Evolutionary conservation across 208 protist genomes (phyloP).

Genomic region (Ichthyophonus hoferi): DNA sequence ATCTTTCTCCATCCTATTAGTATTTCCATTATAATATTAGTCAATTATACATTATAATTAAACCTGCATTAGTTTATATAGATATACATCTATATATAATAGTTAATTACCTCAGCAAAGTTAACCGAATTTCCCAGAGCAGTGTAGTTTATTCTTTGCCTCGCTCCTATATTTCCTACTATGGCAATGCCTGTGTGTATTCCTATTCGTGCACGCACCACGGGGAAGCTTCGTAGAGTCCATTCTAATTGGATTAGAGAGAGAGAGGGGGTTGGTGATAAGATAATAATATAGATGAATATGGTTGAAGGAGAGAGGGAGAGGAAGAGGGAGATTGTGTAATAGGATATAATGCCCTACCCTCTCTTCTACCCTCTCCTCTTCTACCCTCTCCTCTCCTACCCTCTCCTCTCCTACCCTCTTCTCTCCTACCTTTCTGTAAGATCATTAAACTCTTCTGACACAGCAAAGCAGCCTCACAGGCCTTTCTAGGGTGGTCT

Average conservation of each 20-base stretch:
- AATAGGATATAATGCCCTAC: too few relatives aligned
- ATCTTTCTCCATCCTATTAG: background rate
- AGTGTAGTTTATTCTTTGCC: conserved; percentile 1
- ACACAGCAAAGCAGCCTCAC: conserved; percentile 11
- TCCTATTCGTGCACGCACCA: conserved; percentile 33
- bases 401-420: background rate
- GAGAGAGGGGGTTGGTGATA: too few relatives aligned
- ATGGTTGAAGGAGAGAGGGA: too few relatives aligned
- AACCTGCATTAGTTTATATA: background rate
- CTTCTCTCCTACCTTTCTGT: background rate
- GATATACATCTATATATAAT: background rate
- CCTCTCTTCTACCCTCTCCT: too few relatives aligned
- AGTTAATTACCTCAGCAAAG: background rate
- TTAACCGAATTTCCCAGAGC: conserved; percentile 13
- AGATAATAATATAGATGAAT: too few relatives aligned
- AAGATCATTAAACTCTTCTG: background rate
- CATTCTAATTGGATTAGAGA: too few relatives aligned
- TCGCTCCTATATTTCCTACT: conserved; percentile 2
- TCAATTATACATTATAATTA: background rate
- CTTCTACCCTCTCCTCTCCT: too few relatives aligned
- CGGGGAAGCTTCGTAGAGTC: background rate
- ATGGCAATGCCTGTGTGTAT: conserved; percentile 37
- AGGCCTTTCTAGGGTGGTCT: background rate
- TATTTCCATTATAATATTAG: background rate
- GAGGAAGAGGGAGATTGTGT: too few relatives aligned